These are phyloP conservation scores for Termitomyces heimii DNA, from an alignment of 768 basidiomycete genomes.

Conservation along the genomic window DNA sequence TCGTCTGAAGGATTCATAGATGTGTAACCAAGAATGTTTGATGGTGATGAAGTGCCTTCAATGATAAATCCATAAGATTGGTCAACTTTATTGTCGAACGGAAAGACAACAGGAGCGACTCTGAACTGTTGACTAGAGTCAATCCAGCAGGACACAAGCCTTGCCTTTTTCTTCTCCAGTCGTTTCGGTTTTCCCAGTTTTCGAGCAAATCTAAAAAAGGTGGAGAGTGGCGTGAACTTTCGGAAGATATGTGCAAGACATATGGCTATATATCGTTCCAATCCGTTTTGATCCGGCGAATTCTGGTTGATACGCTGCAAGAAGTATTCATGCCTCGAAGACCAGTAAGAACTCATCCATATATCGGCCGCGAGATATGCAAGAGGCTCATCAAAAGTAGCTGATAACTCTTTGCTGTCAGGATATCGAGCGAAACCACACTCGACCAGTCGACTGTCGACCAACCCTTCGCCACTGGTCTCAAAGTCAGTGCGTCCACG, in stretches of 20 bases:
- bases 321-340: background rate
- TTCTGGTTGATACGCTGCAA: background rate
- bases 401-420: background rate
- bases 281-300: background rate
- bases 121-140: background rate
- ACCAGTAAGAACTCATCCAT: background rate
- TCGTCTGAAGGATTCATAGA: background rate
- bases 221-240: background rate
- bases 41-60: background rate
- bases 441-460: background rate
- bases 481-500: background rate
- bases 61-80: background rate
- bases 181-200: background rate
- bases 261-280: background rate
- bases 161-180: background rate
- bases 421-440: background rate
- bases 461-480: background rate
- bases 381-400: conserved; percentile 1
- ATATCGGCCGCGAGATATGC: background rate
- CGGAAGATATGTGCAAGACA: background rate
- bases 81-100: background rate
- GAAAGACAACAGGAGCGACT: background rate
- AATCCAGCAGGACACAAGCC: conserved; percentile 5
- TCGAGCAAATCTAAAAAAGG: background rate
- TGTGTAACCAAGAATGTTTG: background rate